Evolutionary conservation across 768 basidiomycete genomes (phyloP).

Genomic region (Symmetrospora coprosmae): DNA sequence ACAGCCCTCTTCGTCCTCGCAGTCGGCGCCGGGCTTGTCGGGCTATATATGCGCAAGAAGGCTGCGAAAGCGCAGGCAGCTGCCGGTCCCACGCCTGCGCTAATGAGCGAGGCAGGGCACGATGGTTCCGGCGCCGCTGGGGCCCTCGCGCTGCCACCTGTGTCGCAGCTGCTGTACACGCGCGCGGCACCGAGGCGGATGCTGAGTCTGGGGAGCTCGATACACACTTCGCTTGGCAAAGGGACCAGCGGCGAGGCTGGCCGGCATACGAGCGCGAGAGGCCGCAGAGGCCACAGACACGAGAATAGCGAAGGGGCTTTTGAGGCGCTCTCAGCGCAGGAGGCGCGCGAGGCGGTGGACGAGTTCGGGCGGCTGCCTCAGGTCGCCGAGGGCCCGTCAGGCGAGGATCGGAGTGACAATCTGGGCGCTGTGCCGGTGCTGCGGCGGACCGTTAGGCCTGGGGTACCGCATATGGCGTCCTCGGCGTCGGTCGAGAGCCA

Average conservation of each 20-base stretch:
- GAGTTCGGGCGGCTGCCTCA: neutral
- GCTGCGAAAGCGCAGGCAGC: neutral
- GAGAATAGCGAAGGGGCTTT: neutral
- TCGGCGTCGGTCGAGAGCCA: neutral
- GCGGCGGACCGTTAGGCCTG: no score
- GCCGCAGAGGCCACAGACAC: no score
- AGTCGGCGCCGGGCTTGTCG: slow-evolving; percentile 18
- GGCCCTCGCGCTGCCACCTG: slow-evolving; percentile 4
- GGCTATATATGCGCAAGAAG: slow-evolving; percentile 20
- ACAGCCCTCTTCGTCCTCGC: slow-evolving; percentile 25
- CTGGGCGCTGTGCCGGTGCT: no score
- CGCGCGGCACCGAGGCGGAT: slow-evolving; percentile 21
- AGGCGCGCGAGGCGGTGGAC: neutral
- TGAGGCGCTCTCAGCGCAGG: neutral
- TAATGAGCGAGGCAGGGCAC: neutral
- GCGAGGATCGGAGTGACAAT: no score
- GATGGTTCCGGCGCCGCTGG: no score
- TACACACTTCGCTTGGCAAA: no score
- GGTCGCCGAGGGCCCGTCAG: no score
- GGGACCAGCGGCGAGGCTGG: no score
- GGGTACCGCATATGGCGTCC: neutral
- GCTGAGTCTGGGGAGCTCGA: slow-evolving; percentile 28
- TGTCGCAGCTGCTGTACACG: slow-evolving; percentile 28
- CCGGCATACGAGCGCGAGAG: neutral
- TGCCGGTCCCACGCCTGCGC: neutral